These are phyloP conservation scores for Simplicillium aogashimaense DNA, from an alignment of 2,329 filamentous ascomycete genomes.

Conservation along the genomic window DNA sequence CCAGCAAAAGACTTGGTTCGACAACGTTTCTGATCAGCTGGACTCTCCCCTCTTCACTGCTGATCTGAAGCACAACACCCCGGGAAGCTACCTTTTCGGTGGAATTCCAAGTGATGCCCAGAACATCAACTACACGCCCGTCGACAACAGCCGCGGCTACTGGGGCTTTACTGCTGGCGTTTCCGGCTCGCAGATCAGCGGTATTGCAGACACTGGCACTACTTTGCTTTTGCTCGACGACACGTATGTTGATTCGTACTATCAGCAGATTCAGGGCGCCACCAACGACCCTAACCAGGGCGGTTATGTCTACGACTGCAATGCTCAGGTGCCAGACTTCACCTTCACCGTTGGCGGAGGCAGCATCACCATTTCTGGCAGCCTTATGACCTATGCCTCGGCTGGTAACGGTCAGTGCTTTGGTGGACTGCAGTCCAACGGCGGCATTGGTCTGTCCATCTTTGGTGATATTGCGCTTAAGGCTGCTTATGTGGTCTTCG, in stretches of 20 bases:
- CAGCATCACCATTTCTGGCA: slow-evolving; percentile 45
- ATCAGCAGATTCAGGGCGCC: slow-evolving; percentile 33
- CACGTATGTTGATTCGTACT: slow-evolving; percentile 37
- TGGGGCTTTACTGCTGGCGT: slow-evolving; percentile 43
- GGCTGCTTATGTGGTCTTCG: slow-evolving; percentile 49
- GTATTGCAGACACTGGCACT: slow-evolving; percentile 50
- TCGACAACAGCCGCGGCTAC: slow-evolving; percentile 48
- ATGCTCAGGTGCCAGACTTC: background rate
- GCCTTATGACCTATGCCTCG: slow-evolving; percentile 43
- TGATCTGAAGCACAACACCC: slow-evolving; percentile 33
- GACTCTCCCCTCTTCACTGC: slow-evolving; percentile 4
- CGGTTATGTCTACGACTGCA: slow-evolving; percentile 38
- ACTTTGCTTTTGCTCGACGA: slow-evolving; percentile 52
- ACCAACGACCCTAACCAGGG: slow-evolving; percentile 25
- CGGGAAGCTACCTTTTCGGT: slow-evolving; percentile 50
- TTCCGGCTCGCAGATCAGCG: slow-evolving; percentile 16
- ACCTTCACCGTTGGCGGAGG: slow-evolving; percentile 11
- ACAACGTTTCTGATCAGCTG: slow-evolving; percentile 16
- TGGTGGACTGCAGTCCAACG: slow-evolving; percentile 55
- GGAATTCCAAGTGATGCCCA: slow-evolving; percentile 47
- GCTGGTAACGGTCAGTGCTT: slow-evolving; percentile 44
- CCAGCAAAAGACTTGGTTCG: slow-evolving; percentile 32
- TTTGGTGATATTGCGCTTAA: slow-evolving; percentile 54
- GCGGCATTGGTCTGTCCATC: slow-evolving; percentile 39
- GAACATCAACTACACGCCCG: slow-evolving; percentile 43